These are phyloP conservation scores for Wallacemonas sp. DNA, from an alignment of 208 protist genomes.

Conservation along the genomic window DNA sequence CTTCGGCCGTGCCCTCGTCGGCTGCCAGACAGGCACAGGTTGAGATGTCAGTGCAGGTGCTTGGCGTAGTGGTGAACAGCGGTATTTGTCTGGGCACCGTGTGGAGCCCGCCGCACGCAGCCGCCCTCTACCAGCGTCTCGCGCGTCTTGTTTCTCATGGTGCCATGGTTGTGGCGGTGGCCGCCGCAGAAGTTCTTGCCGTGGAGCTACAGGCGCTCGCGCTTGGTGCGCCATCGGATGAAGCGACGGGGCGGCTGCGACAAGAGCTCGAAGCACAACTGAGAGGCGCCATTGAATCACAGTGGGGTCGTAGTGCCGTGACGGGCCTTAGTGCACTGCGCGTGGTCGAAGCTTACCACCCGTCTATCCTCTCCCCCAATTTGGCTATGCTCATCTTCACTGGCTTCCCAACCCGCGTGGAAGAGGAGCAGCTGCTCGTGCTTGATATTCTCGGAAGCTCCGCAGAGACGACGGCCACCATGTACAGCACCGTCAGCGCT, in stretches of 20 bases:
- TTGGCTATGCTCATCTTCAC: constrained; percentile 20
- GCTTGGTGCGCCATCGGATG: background rate
- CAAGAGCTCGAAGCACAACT: background rate
- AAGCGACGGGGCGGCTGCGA: too few species aligned
- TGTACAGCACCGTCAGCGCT: constrained; percentile 19
- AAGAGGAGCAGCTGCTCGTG: constrained; percentile 22
- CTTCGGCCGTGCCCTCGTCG: too few species aligned
- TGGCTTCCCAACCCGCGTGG: constrained; percentile 14
- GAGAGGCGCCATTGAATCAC: constrained; percentile 6
- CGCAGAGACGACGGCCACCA: background rate
- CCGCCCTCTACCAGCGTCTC: constrained; percentile 15
- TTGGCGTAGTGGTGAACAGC: constrained; percentile 55
- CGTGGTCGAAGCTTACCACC: constrained; percentile 15
- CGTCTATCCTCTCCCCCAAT: constrained; percentile 10
- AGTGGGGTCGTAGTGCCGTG: background rate
- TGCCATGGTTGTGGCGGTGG: constrained; percentile 20
- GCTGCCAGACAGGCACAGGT: too few species aligned
- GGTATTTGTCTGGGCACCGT: constrained; percentile 24
- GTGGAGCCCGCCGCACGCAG: constrained; percentile 27
- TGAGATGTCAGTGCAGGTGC: constrained; percentile 41
- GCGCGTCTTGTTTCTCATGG: constrained; percentile 2
- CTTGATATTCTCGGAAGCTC: constrained; percentile 17
- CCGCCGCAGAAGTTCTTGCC: constrained; percentile 58
- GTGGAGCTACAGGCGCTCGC: constrained; percentile 40
- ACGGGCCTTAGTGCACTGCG: constrained; percentile 21